phyloP scores from a whole-genome alignment of 2,329 filamentous ascomycete genomes.

The Ceratocystis cubensis region DNA sequence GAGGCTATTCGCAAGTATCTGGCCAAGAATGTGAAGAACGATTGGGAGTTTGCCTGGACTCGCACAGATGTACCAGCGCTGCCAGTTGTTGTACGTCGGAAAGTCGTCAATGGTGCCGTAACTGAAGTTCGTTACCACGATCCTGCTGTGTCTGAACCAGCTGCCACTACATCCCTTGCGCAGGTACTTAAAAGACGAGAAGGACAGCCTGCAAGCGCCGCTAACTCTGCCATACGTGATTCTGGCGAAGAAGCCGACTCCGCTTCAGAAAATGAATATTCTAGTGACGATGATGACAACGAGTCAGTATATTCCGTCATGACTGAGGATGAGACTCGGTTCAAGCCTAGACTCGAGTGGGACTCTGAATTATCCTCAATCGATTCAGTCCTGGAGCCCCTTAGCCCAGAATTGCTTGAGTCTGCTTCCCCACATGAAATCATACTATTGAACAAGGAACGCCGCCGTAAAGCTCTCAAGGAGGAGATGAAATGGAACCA shows the following conservation, averaged over 20 bases:
- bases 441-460: constrained; percentile 31
- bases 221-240: neutral
- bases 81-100: constrained; percentile 17
- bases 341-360: constrained; percentile 43
- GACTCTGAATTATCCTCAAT: constrained; percentile 29
- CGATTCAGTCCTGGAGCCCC: constrained; percentile 1
- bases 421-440: constrained; percentile 4
- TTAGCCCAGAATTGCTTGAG: neutral
- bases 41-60: constrained; percentile 51
- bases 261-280: constrained; percentile 9
- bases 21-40: constrained; percentile 40
- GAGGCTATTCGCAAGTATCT: constrained; percentile 48
- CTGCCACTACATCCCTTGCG: constrained; percentile 12
- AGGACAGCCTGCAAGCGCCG: neutral
- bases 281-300: constrained; percentile 30
- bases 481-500: constrained; percentile 66
- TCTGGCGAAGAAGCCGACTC: constrained; percentile 13
- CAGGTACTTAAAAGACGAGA: constrained; percentile 9
- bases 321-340: constrained; percentile 42
- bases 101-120: constrained; percentile 9
- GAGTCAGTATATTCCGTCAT: constrained; percentile 46
- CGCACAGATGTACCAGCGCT: constrained; percentile 24
- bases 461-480: constrained; percentile 43
- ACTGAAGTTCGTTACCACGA: constrained; percentile 20
- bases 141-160: constrained; percentile 2